These are phyloP conservation scores for Capsella rubella DNA, from an alignment of 441 rosid genomes.

Conservation along the genomic window DNA sequence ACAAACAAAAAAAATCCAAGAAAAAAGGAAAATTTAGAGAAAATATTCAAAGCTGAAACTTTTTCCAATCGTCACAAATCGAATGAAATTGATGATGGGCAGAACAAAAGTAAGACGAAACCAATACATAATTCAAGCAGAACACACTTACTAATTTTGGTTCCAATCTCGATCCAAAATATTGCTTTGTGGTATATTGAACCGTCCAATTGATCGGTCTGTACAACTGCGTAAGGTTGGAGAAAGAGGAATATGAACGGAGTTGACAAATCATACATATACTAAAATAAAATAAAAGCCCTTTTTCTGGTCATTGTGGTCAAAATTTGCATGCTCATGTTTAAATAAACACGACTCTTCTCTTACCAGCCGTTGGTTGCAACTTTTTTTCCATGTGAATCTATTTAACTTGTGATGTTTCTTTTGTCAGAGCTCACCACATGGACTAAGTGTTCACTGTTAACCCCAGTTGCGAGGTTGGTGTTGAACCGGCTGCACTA, in stretches of 20 bases:
- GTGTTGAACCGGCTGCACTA: not conserved
- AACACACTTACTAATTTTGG: slow-evolving; percentile 27
- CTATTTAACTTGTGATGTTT: not conserved
- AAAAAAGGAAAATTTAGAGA: not conserved
- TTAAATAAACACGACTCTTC: slow-evolving; percentile 2
- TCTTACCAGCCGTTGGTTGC: slow-evolving; percentile 23
- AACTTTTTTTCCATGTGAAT: not conserved
- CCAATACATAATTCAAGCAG: not conserved
- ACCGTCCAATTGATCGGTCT: slow-evolving; percentile 1
- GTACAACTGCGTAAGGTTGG: slow-evolving; percentile 23
- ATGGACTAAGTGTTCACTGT: not conserved
- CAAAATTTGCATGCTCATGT: slow-evolving; percentile 30
- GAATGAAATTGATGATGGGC: not conserved
- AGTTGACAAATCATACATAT: not conserved
- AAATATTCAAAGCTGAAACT: not conserved
- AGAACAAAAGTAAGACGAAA: not conserved
- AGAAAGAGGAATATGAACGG: slow-evolving; percentile 4
- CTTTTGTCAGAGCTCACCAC: slow-evolving; percentile 6
- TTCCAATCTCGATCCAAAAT: not conserved
- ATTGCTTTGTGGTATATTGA: not conserved
- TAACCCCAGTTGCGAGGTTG: not conserved
- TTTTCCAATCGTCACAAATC: not conserved
- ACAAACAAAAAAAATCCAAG: not conserved
- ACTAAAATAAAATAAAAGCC: not conserved
- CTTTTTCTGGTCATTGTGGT: not conserved